phyloP scores from a whole-genome alignment of 1,139 yeast species.

The Lodderomyces oxycetoniae region DNA sequence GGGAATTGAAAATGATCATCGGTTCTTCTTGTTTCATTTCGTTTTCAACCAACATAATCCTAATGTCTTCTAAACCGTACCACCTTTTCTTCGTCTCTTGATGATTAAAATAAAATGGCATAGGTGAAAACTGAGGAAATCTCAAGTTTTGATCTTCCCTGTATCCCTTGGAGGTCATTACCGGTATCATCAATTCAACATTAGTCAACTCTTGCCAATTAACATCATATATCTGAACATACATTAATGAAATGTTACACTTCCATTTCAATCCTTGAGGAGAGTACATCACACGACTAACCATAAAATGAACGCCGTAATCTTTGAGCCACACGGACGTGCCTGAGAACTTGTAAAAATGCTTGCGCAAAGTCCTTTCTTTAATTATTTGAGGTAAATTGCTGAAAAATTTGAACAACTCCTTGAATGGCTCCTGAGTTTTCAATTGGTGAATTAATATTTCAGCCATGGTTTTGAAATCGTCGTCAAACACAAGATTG shows the following conservation, averaged over 20 bases:
- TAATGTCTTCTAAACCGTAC: constrained; percentile 50
- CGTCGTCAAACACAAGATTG: constrained; percentile 8
- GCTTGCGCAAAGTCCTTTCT: constrained; percentile 15
- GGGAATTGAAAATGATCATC: constrained; percentile 30
- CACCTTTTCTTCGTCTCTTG: constrained; percentile 15
- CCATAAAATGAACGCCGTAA: constrained; percentile 44
- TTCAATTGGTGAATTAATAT: constrained; percentile 16
- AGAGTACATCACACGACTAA: constrained; percentile 33
- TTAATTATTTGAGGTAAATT: constrained; percentile 15
- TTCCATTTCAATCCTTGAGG: constrained; percentile 24
- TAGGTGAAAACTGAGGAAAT: constrained; percentile 26
- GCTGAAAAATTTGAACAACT: constrained; percentile 19
- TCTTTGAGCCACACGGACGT: constrained; percentile 46
- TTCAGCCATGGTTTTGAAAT: constrained; percentile 12
- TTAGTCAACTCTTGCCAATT: constrained; percentile 29
- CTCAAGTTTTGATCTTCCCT: constrained; percentile 12
- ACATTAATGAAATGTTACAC: constrained; percentile 27
- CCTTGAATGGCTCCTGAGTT: constrained; percentile 17
- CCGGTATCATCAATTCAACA: constrained; percentile 22
- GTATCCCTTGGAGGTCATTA: constrained; percentile 3
- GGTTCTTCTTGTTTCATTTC: constrained; percentile 29
- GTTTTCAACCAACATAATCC: constrained; percentile 32
- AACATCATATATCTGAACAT: constrained; percentile 28
- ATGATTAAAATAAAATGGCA: constrained; percentile 22
- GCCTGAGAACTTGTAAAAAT: constrained; percentile 46